A percentile compares a stretch with the other conserved stretches of the same genome.
These are phyloP conservation scores for Phaffia australis DNA, from an alignment of 768 basidiomycete genomes.

Conservation along the genomic window DNA sequence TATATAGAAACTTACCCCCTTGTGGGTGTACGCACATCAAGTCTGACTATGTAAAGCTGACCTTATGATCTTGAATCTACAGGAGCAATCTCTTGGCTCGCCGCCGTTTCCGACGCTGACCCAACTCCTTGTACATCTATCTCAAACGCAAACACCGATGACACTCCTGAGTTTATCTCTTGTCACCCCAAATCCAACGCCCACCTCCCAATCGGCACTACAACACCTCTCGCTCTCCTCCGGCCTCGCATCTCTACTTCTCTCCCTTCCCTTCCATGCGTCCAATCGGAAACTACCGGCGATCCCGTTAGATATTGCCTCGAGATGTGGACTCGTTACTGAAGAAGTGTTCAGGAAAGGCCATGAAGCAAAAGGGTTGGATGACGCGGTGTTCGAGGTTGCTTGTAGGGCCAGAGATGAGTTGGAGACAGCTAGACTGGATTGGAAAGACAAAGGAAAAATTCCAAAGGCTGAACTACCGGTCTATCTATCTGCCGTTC, in stretches of 20 bases:
- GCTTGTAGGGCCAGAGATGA: slow-evolving; percentile 73
- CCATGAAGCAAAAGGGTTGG: slow-evolving; percentile 54
- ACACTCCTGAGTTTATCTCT: slow-evolving; percentile 66
- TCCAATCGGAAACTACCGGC: slow-evolving; percentile 51
- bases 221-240: slow-evolving; percentile 63
- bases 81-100: slow-evolving; percentile 59
- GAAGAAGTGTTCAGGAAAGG: slow-evolving; percentile 55
- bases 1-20: neutral
- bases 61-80: slow-evolving; percentile 6
- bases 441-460: slow-evolving; percentile 47
- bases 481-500: slow-evolving; percentile 59
- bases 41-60: too few species aligned
- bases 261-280: slow-evolving; percentile 66
- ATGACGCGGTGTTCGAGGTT: slow-evolving; percentile 72
- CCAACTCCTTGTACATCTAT: slow-evolving; percentile 59
- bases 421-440: slow-evolving; percentile 58
- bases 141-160: slow-evolving; percentile 67
- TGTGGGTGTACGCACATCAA: too few species aligned
- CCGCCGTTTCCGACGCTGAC: slow-evolving; percentile 58
- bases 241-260: slow-evolving; percentile 58
- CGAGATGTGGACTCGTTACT: slow-evolving; percentile 63
- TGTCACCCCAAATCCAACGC: slow-evolving; percentile 45
- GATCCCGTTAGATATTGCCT: slow-evolving; percentile 71
- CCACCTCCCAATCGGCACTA: slow-evolving; percentile 65
- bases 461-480: slow-evolving; percentile 55